phyloP scores from a whole-genome alignment of 1,284 basidiomycete genomes.

The Heimioporus punctisporus region DNA sequence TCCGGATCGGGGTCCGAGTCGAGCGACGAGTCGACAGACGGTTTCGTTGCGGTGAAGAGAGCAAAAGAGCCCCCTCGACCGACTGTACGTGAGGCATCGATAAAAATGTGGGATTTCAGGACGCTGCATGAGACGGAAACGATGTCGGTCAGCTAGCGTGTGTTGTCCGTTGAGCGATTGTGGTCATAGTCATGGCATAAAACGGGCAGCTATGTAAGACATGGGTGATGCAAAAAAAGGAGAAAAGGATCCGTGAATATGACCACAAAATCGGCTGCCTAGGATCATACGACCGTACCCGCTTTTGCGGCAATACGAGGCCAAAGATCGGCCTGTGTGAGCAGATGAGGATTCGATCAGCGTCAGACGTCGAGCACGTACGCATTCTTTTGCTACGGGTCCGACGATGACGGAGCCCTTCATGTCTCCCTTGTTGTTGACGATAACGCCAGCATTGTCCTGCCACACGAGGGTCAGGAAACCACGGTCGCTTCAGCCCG shows the following conservation, averaged over 20 bases:
- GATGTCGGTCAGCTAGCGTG: too few species aligned
- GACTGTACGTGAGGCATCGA: conserved; percentile 27
- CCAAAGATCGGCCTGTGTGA: conserved; percentile 91
- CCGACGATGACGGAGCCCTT: conserved; percentile 99
- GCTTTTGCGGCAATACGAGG: conserved; percentile 99
- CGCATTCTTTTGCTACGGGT: conserved; percentile 97
- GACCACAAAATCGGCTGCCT: conserved; percentile 12
- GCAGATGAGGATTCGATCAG: neutral
- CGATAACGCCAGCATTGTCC: conserved; percentile 98
- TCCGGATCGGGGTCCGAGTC: conserved; percentile 7
- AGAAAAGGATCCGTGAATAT: neutral
- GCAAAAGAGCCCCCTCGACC: conserved; percentile 18
- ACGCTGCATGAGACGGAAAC: neutral
- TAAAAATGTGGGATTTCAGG: conserved; percentile 29
- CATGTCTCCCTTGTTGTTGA: conserved; percentile 99
- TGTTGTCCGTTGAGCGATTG: neutral
- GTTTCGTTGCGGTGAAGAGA: conserved; percentile 1
- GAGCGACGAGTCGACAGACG: conserved; percentile 4
- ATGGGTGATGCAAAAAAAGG: conserved; percentile 6
- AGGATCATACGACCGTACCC: conserved; percentile 89
- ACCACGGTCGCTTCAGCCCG: neutral
- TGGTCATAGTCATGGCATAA: conserved; percentile 25
- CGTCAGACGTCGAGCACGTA: conserved; percentile 41
- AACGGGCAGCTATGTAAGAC: conserved; percentile 19
- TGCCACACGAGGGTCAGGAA: conserved; percentile 23